phyloP scores from a whole-genome alignment of 148 eudicot genomes.

The Selenicereus undatus region DNA sequence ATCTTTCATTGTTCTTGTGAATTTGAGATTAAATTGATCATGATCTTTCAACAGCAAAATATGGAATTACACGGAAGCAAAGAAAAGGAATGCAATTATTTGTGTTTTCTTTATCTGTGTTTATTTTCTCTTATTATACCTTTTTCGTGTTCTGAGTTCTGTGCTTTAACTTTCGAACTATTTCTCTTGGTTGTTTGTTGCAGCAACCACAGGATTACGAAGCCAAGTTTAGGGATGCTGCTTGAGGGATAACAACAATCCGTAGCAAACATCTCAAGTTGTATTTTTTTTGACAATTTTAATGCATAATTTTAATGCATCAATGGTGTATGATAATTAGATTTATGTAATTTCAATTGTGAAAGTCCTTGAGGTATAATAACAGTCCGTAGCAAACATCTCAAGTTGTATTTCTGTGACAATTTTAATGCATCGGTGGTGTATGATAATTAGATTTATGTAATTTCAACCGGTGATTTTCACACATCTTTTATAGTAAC shows the following conservation, averaged over 20 bases:
- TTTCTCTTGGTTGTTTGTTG: constrained; percentile 18
- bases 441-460: constrained; percentile 4
- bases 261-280: neutral
- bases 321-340: neutral
- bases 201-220: constrained; percentile 84
- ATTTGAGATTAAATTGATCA: neutral
- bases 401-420: neutral
- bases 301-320: neutral
- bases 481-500: neutral
- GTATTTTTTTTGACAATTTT: neutral
- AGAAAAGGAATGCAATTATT: too few species aligned
- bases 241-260: constrained; percentile 20
- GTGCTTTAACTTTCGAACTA: neutral
- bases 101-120: too few species aligned
- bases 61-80: neutral
- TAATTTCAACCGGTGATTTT: neutral
- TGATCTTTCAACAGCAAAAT: neutral
- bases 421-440: neutral
- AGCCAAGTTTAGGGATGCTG: constrained; percentile 65
- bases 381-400: neutral
- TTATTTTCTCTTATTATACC: neutral
- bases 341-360: neutral
- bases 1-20: neutral
- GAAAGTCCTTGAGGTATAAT: constrained; percentile 22
- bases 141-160: neutral